Evolutionary conservation across 176 grass and related monocot species (phyloP), one percentile per base, ranked within the genome.

Genomic region (Oryza coarctata): DNA sequence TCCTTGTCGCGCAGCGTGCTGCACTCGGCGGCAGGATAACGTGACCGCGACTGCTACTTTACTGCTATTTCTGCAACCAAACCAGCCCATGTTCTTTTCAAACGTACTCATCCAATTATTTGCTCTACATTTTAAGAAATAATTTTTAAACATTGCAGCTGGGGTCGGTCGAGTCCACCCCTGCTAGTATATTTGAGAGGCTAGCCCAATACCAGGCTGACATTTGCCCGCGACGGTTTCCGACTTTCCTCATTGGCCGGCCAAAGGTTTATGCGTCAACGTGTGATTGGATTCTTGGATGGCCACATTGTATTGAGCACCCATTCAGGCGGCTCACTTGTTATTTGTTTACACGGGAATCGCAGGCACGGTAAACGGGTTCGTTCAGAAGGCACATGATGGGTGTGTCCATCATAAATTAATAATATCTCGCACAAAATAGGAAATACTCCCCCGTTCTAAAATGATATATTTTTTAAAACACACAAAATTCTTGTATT

Each of bases 31-130:
- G 62, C 52, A 71, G 55, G 66, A 50, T 72, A 79, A n/a, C 67
- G 9, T 29, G 68, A 86, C 39, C 31, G 76, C 15, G 84, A 74
- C 84, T 0, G 58, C 57, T n/a, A 1, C 83, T 78, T 77, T 60
- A 6, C 45, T 49, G 5, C 45, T 49, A 52, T 52, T 52, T 22
- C 4, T 52, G 49, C 17, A 52, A 20, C 26, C 0, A 1, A 30
- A 41, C 1, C 38, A 2, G 38, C 1, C 9, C 38, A 39, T 2
- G 8, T 39, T 39, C 9, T 39, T 38, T 39, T 39, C 38, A 11
- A 39, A 8, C 36, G 8, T 38, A 38, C 7, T 9, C 7, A 9
- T 38, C 8, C 36, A 38, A 38, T 38, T 38, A 38, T 38, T 38
- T 38, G 8, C 36, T 38, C 36, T 9, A 38, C 1, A 9, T 9